Evolutionary conservation across 2,329 filamentous ascomycete genomes (phyloP), one percentile per base, ranked within the genome.

Genomic region (Truncatella angustata): DNA sequence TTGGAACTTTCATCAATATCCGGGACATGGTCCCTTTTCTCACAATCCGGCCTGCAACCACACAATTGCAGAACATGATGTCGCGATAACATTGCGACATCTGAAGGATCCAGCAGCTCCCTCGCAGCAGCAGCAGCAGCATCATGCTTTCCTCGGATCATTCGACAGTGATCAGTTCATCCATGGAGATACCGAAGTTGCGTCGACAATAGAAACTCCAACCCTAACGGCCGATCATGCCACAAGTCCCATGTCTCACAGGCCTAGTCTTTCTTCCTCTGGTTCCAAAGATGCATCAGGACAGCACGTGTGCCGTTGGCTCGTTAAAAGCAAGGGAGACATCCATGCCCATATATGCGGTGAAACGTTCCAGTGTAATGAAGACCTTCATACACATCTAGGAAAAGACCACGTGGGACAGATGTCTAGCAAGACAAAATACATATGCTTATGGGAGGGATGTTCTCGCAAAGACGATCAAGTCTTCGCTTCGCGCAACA

Each of bases 41-140:
- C 59, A 62, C 21, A 46, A 42, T 20, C 62, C 56, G 26, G 56
- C 56, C 11, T 64, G 61, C 42, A 64, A 63, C 45, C 63, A 65
- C 50, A 65, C 63, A 7, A 56, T 63, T 35, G 60, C 63, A 5
- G 66, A 68, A 34, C 66, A 68, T 32, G 58, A 62, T 37, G 64
- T 62, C 37, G 65, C 65, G 9, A 54, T 57, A 18, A 63, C 64
- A 2, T 49, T 68, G 21, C 57, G 60, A 24, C 56, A 65, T 43
- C 49, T 68, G 24, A 57, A 59, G 30, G 60, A 56, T 3, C 63
- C 63, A 4, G 59, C 49, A 23, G 49, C 54, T 36, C 35, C 54
- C 10, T 48, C 52, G 37, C 7, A 44, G 12, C 54, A 51, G 4
- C 53, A 56, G 10, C 55, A 61, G 20, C 54, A 51, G 4, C 53